Conservation (phyloP, 2,329 filamentous ascomycete species). For the Verticillium nubilum region DNA sequence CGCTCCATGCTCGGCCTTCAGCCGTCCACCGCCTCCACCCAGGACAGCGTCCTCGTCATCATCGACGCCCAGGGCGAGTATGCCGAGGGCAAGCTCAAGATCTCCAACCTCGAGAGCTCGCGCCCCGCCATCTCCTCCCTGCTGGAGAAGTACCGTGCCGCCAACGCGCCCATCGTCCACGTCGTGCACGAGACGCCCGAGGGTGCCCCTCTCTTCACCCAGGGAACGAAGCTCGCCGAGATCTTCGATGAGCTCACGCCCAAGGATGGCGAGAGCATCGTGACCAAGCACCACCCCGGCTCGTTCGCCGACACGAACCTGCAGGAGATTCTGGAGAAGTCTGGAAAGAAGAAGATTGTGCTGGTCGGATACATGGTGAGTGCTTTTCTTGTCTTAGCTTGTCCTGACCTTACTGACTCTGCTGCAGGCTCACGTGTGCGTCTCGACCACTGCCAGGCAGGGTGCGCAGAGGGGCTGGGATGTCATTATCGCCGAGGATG, state of each 20-base stretch:
- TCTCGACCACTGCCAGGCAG: slow-evolving; percentile 57
- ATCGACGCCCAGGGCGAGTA: slow-evolving; percentile 71
- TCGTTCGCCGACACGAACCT: slow-evolving; percentile 58
- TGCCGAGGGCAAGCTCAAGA: slow-evolving; percentile 50
- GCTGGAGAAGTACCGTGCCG: slow-evolving; percentile 54
- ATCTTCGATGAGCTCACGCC: slow-evolving; percentile 77
- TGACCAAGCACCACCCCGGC: slow-evolving; percentile 53
- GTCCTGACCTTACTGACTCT: slow-evolving; percentile 13
- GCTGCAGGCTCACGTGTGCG: slow-evolving; percentile 58
- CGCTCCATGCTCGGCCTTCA: slow-evolving; percentile 48
- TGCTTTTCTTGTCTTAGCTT: too few relatives aligned
- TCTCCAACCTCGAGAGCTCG: slow-evolving; percentile 45
- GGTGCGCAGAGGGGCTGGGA: slow-evolving; percentile 58
- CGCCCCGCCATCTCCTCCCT: slow-evolving; percentile 52
- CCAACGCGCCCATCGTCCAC: slow-evolving; percentile 48
- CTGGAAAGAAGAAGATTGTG: slow-evolving; percentile 54
- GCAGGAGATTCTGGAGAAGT: slow-evolving; percentile 42
- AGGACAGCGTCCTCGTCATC: slow-evolving; percentile 58
- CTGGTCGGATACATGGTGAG: slow-evolving; percentile 53
- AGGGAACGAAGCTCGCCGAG: slow-evolving; percentile 76
- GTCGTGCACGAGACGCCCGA: slow-evolving; percentile 53
- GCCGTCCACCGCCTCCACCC: slow-evolving; percentile 48
- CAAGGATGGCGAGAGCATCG: slow-evolving; percentile 65
- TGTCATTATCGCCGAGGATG: slow-evolving; percentile 55
- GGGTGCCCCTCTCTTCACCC: slow-evolving; percentile 62